phyloP scores from a whole-genome alignment of 768 basidiomycete genomes.

The button mushroom (Agaricus bisporus) region DNA sequence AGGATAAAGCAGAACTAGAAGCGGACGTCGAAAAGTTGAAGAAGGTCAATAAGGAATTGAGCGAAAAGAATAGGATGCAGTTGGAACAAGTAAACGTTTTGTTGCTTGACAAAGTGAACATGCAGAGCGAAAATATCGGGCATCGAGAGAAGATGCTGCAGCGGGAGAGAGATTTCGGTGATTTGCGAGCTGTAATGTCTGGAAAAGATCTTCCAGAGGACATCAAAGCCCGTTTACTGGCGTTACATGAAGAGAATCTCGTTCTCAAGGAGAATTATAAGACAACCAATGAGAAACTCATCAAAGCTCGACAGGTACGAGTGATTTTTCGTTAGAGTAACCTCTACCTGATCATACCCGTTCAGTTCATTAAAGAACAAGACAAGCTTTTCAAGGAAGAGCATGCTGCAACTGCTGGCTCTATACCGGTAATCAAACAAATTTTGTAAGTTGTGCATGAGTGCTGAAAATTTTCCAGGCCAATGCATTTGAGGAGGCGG shows the following conservation, averaged over 20 bases:
- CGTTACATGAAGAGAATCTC: slow-evolving; percentile 74
- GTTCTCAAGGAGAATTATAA: slow-evolving; percentile 66
- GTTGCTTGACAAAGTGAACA: slow-evolving; percentile 85
- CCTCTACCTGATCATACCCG: background rate
- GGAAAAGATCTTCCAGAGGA: slow-evolving; percentile 82
- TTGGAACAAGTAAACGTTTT: slow-evolving; percentile 81
- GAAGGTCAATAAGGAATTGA: slow-evolving; percentile 62
- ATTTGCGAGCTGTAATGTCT: slow-evolving; percentile 40
- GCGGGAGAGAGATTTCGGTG: slow-evolving; percentile 84
- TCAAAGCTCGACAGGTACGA: slow-evolving; percentile 69
- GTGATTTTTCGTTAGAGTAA: background rate
- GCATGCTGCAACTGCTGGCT: slow-evolving; percentile 49
- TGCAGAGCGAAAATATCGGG: slow-evolving; percentile 88
- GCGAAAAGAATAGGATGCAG: slow-evolving; percentile 86
- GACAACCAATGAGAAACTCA: slow-evolving; percentile 67
- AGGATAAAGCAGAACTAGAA: slow-evolving; percentile 77
- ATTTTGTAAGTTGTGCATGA: background rate
- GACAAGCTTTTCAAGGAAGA: slow-evolving; percentile 86
- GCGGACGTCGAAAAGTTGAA: slow-evolving; percentile 57
- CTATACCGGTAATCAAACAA: slow-evolving; percentile 33
- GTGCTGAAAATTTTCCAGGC: slow-evolving; percentile 14
- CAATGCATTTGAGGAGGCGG: slow-evolving; percentile 67
- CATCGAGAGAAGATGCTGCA: slow-evolving; percentile 84
- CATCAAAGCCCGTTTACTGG: slow-evolving; percentile 65
- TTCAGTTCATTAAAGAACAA: slow-evolving; percentile 86